Base-by-base conservation (phyloP, 2,329 filamentous ascomycete species). In the Huntiella savannae region DNA sequence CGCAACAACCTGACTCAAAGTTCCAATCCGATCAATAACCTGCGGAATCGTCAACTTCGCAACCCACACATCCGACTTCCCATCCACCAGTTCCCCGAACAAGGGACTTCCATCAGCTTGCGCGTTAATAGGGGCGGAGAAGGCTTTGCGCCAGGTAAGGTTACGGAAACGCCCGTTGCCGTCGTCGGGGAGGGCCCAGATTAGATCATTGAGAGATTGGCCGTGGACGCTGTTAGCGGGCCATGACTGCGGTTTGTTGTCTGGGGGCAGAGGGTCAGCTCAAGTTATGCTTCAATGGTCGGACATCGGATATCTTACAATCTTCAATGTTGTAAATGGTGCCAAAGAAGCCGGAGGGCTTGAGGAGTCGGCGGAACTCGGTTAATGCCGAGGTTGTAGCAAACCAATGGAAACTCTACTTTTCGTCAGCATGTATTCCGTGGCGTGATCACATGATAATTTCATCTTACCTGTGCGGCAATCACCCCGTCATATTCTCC, bases 291-390 rank as follows among this genome's bases (percentile, higher is more conserved):
- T 28, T 19, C n/a, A 11, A 32, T n/a, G 33, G 39, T 10, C 16
- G 8, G 6, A 35, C 13, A 17, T 62, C 68, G 5, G 6, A 33
- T 16, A 17, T 62, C 68, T 55, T 60, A 78, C 77, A 82, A 52
- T 81, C 75, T 57, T 83, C 79, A 49, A 78, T 64, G 54, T 83
- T 84, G 80, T 81, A 85, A 45, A 85, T 76, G 57, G 82, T 59
- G 11, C 75, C 79, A 22, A 85, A 63, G 22, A 66, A 65, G 5
- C 70, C 71, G 5, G 68, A 69, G 0, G 74, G 74, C 54, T 69
- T 70, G 41, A 85, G 60, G 0, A 80, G 69, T 40, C 79, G 70
- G 53, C 75, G 69, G n/a, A 85, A 78, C 54, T 83, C 78, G 40
- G 63, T 59, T 22, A 86, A 61, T 0, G 78, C 64, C 33, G 72